Base-by-base conservation (phyloP, 257 asterid species). In the Marsdenia floribunda region DNA sequence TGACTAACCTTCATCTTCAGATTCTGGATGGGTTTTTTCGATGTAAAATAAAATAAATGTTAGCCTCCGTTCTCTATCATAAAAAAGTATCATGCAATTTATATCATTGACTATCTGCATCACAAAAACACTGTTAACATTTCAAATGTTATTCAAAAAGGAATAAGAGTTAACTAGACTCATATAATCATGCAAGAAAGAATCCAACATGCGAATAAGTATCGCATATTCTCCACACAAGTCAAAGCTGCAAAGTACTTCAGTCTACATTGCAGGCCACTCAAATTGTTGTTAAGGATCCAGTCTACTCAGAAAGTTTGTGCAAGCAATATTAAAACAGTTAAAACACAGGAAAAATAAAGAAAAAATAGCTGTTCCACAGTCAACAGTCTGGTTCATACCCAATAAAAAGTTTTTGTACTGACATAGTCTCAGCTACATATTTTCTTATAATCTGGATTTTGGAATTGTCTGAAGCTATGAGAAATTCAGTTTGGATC, bases 1-100 rank as follows among this genome's bases (percentile, higher is more conserved):
- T 87, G 88, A 76, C 84, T 89, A 79, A 92, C 88, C 82, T 82
- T 87, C 95, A 95, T 84, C 96, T 92, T 95, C 85, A 95, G 80
- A 82, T 89, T 95, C 99, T 95, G 93, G 81, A 70, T 81, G 74
- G 72, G 59, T 40, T 12, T 29, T 50, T 52, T 37, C 49, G 57
- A 68, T 21, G 4, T 26, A 53, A 54, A 5, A 70, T 76, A 78
- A 58, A 82, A 81, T 72, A 73, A 73, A 77, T 40, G 40, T 64
- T 61, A 75, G 77, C 55, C 37, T 70, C 38, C 64, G 72, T 70
- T 73, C 61, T 50, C 52, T 52, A 64, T 73, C 75, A 53, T 73
- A 35, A 64, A 6, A 38, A 67, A 55, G 78, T 63, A 70, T 72
- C 47, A 67, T 8, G 6, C 50, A 33, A 52, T 22, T 72, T 29